A percentile compares a stretch with the other conserved stretches of the same genome.
Evolutionary conservation across 257 asterid species (phyloP).

Genomic region (Plectranthus barbatus): DNA sequence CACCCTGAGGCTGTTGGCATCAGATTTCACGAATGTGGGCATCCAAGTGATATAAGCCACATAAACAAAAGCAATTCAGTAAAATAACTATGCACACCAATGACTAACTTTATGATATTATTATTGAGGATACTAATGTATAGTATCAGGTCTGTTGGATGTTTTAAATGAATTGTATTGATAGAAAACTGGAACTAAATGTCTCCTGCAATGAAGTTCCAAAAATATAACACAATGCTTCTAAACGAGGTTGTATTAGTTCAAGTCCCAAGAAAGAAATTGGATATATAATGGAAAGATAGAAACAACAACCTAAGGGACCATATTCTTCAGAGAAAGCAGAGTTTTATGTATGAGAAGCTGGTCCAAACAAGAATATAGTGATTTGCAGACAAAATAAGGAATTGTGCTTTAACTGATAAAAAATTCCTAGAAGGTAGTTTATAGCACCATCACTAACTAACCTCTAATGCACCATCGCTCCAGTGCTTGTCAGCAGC

Average conservation of each 20-base stretch:
- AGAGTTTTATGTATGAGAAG: neutral
- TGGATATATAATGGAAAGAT: neutral
- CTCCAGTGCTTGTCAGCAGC: conserved; percentile 96
- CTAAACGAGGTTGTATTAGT: neutral
- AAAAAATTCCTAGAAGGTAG: conserved; percentile 13
- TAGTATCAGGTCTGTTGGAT: neutral
- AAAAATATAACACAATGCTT: neutral
- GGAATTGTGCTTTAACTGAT: neutral
- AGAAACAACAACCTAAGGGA: neutral
- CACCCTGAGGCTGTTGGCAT: neutral
- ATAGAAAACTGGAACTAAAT: neutral
- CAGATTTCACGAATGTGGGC: neutral
- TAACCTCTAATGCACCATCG: conserved; percentile 80
- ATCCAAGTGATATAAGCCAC: neutral
- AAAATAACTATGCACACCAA: neutral
- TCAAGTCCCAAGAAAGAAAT: neutral
- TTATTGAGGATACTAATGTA: neutral
- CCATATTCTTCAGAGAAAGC: neutral
- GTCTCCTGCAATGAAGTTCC: neutral
- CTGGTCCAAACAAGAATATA: neutral
- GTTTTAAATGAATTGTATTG: neutral
- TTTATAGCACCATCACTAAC: conserved; percentile 16
- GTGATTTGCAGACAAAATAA: neutral
- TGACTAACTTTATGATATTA: neutral
- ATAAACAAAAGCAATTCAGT: neutral